Conservation (phyloP, 331 rosid genomes). For the Spiraea crenata region DNA sequence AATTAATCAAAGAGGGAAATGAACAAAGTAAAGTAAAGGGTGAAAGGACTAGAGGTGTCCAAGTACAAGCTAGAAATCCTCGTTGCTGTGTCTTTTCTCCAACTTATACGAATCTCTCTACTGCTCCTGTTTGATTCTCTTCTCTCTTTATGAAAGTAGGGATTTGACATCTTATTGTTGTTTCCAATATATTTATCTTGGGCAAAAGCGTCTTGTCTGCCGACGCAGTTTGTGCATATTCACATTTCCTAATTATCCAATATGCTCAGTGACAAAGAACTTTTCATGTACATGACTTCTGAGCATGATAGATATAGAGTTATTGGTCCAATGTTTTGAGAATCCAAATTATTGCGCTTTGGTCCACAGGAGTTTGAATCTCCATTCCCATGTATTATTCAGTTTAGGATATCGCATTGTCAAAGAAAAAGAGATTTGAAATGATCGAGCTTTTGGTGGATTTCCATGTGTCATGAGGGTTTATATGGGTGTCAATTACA, state of each 20-base stretch:
- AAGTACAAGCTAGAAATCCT: slow-evolving; percentile 36
- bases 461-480: background rate
- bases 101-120: slow-evolving; percentile 44
- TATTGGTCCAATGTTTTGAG: background rate
- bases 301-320: background rate
- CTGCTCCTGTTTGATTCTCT: slow-evolving; percentile 19
- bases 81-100: slow-evolving; percentile 33
- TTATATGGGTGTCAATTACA: slow-evolving; percentile 1
- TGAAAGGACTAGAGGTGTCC: slow-evolving; percentile 35
- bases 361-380: no score
- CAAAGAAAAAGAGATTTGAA: no score
- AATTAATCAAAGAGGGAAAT: slow-evolving; percentile 30
- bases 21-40: slow-evolving; percentile 28
- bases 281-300: background rate
- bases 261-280: slow-evolving; percentile 17
- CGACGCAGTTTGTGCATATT: slow-evolving; percentile 18
- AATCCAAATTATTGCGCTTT: no score
- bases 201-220: slow-evolving; percentile 32
- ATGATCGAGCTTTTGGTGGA: background rate
- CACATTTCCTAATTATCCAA: slow-evolving; percentile 27
- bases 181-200: slow-evolving; percentile 21
- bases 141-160: slow-evolving; percentile 42
- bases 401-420: no score
- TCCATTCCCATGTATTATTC: no score
- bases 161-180: slow-evolving; percentile 36